A percentile compares a stretch with the other conserved stretches of the same genome.
These are phyloP conservation scores for Blepharisma japonicum DNA, from an alignment of 73 alveolate species.

Conservation along the genomic window DNA sequence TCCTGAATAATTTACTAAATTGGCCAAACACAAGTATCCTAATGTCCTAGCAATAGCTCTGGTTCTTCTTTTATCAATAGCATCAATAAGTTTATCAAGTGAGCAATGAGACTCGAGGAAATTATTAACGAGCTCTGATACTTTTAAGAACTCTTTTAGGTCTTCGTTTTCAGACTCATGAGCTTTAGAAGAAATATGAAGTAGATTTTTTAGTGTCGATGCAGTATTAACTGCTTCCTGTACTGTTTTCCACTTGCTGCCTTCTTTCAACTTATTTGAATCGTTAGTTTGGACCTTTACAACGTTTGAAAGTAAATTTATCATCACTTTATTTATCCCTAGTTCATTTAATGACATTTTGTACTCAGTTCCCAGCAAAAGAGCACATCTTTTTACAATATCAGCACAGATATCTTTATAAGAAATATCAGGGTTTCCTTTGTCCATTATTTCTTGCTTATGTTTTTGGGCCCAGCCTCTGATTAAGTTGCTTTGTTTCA, in stretches of 20 bases:
- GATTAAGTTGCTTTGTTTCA: background rate
- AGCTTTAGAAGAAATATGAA: background rate
- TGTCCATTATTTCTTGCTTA: constrained; percentile 7
- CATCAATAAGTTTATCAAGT: constrained; percentile 1
- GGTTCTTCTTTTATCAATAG: constrained; percentile 1
- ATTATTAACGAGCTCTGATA: constrained; percentile 4
- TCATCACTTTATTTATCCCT: constrained; percentile 7
- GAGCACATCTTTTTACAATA: background rate
- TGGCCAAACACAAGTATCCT: constrained; percentile 12
- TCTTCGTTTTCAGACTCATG: constrained; percentile 11
- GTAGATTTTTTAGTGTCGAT: background rate
- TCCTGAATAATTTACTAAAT: background rate
- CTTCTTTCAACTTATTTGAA: constrained; percentile 6
- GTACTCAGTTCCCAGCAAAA: background rate
- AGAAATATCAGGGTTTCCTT: background rate
- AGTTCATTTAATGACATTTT: background rate
- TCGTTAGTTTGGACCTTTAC: background rate
- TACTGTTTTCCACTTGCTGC: constrained; percentile 21
- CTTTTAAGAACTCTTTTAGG: background rate
- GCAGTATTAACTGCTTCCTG: background rate
- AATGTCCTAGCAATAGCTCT: constrained; percentile 13
- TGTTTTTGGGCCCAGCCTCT: constrained; percentile 20
- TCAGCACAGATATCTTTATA: background rate
- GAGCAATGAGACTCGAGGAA: background rate
- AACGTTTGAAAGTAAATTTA: background rate